phyloP scores from a whole-genome alignment of 768 basidiomycete species.

The Zangia roseola region DNA sequence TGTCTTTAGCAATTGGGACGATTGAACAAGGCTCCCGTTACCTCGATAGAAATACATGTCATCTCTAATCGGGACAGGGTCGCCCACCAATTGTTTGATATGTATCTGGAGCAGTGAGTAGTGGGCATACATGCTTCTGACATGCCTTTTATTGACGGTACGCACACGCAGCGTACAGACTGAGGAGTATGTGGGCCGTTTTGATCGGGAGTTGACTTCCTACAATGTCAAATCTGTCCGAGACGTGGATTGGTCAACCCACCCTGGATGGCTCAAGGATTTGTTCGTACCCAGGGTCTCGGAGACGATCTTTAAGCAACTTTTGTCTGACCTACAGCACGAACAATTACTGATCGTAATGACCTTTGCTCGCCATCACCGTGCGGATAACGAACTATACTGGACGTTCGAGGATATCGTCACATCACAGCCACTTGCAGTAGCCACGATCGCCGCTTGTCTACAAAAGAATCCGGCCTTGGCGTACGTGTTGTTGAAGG shows the following conservation, averaged over 20 bases:
- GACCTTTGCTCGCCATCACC: constrained; percentile 39
- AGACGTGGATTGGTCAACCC: constrained; percentile 40
- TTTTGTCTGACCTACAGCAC: constrained; percentile 21
- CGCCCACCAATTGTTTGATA: constrained; percentile 64
- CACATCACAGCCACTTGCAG: constrained; percentile 23
- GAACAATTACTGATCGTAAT: constrained; percentile 20
- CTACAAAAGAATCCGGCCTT: constrained; percentile 52
- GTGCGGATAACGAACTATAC: constrained; percentile 54
- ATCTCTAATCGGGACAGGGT: constrained; percentile 67
- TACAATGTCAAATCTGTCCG: constrained; percentile 43
- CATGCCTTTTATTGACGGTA: not conserved
- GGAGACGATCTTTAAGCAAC: constrained; percentile 17
- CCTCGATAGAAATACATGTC: constrained; percentile 62
- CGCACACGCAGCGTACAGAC: constrained; percentile 41
- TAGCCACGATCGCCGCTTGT: constrained; percentile 37
- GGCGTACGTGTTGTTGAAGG: constrained; percentile 52
- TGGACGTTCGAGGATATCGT: constrained; percentile 46
- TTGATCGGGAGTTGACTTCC: constrained; percentile 40
- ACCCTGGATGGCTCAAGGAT: constrained; percentile 32
- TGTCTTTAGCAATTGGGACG: constrained; percentile 56
- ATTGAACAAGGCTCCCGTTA: constrained; percentile 49
- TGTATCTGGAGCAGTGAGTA: constrained; percentile 68
- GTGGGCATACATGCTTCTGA: constrained; percentile 29
- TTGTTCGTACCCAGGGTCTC: constrained; percentile 29
- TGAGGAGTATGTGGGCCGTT: constrained; percentile 46